A percentile compares a stretch with the other conserved stretches of the same genome.
phyloP scores from a whole-genome alignment of 2,329 filamentous ascomycete species.

The Cryphonectria nitschkei region DNA sequence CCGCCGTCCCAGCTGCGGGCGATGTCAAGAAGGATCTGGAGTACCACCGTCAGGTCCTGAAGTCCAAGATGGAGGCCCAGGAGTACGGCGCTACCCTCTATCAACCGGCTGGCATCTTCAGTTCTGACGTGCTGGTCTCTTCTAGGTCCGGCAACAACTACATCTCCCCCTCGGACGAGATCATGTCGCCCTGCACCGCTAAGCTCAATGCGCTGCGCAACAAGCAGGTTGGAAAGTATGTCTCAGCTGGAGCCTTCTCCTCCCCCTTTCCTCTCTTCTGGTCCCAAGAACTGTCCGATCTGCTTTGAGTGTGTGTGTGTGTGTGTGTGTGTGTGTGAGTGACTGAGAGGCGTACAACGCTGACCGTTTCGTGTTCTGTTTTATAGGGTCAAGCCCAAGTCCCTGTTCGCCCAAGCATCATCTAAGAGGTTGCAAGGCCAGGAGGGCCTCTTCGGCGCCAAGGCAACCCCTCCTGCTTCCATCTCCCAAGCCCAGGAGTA shows the following conservation, averaged over 20 bases:
- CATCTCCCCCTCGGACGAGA: constrained; percentile 83
- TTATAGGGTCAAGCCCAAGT: constrained; percentile 66
- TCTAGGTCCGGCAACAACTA: constrained; percentile 47
- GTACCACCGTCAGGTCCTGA: constrained; percentile 75
- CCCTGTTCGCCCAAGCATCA: constrained; percentile 68
- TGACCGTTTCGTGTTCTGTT: constrained; percentile 4
- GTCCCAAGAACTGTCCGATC: too few species aligned
- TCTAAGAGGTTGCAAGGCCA: constrained; percentile 61
- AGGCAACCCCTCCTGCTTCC: constrained; percentile 29
- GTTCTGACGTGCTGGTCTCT: constrained; percentile 13
- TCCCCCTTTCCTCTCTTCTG: neutral
- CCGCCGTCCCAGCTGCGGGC: constrained; percentile 35
- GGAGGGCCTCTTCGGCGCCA: constrained; percentile 45
- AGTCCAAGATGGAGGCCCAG: constrained; percentile 70
- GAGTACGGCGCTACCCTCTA: constrained; percentile 7
- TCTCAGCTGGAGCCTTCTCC: constrained; percentile 28
- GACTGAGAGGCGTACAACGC: neutral
- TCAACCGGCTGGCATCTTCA: neutral
- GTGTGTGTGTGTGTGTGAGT: too few species aligned
- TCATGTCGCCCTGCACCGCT: constrained; percentile 84
- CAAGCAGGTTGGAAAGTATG: constrained; percentile 79
- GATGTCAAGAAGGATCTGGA: constrained; percentile 61
- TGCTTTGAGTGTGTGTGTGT: neutral
- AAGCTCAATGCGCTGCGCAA: constrained; percentile 81
- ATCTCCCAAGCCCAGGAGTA: constrained; percentile 10